Conservation (phyloP, 1,284 basidiomycete genomes). For the Quambalaria eucalypti region DNA sequence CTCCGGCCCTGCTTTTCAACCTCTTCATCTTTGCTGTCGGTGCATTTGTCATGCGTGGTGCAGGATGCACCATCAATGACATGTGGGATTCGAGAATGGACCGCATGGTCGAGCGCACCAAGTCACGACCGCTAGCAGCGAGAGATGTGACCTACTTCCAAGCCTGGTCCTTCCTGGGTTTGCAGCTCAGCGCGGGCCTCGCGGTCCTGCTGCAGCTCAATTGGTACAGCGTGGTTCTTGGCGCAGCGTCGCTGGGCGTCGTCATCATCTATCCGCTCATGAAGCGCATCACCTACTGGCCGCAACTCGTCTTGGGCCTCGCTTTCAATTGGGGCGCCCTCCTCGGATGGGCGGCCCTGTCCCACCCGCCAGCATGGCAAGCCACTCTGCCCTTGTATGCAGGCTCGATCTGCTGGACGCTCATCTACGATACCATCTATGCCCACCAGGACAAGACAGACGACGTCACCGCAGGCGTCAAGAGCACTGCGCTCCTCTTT, state of each 20-base stretch:
- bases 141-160: constrained; percentile 70
- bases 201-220: constrained; percentile 84
- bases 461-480: constrained; percentile 79
- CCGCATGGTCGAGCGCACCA: constrained; percentile 69
- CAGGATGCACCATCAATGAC: constrained; percentile 97
- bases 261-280: constrained; percentile 89
- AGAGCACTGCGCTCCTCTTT: constrained; percentile 87
- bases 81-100: constrained; percentile 94
- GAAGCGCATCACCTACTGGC: constrained; percentile 96
- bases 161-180: constrained; percentile 72
- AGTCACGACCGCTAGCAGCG: constrained; percentile 63
- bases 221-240: constrained; percentile 85
- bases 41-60: constrained; percentile 90
- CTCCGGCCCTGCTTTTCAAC: constrained; percentile 28
- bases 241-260: constrained; percentile 76
- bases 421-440: constrained; percentile 96
- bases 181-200: constrained; percentile 76
- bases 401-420: constrained; percentile 82
- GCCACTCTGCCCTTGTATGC: constrained; percentile 71
- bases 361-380: constrained; percentile 55
- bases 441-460: constrained; percentile 96
- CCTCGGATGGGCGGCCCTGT: constrained; percentile 89
- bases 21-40: constrained; percentile 76
- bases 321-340: constrained; percentile 97
- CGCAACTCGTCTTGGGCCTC: constrained; percentile 65